These are phyloP conservation scores for Batkoa obscura DNA, from an alignment of 371 early-diverging fungal genomes.

Conservation along the genomic window DNA sequence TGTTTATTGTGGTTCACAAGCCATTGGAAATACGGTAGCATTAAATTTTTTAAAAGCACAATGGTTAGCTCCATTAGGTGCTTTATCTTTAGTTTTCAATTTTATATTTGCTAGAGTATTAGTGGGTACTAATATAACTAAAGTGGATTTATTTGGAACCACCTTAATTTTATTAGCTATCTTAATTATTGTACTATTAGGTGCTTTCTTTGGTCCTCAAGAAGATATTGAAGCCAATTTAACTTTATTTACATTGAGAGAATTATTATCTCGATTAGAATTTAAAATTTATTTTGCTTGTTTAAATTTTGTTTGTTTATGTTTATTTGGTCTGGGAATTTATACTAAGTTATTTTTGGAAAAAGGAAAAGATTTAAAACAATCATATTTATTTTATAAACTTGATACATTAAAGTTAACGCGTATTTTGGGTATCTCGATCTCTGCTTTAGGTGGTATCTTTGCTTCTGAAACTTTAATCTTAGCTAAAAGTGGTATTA, in stretches of 20 bases:
- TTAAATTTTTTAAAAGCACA: slow-evolving; percentile 36
- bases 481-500: slow-evolving; percentile 27
- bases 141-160: slow-evolving; percentile 40
- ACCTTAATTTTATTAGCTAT: slow-evolving; percentile 39
- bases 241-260: slow-evolving; percentile 30
- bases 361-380: neutral
- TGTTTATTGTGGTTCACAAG: slow-evolving; percentile 37
- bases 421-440: slow-evolving; percentile 27
- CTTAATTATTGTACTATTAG: slow-evolving; percentile 43
- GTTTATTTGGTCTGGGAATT: neutral
- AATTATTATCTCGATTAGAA: slow-evolving; percentile 26
- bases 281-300: slow-evolving; percentile 45
- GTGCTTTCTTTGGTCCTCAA: slow-evolving; percentile 8
- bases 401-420: slow-evolving; percentile 18
- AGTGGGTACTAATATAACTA: slow-evolving; percentile 39
- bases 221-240: slow-evolving; percentile 22
- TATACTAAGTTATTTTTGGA: neutral
- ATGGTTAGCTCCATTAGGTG: slow-evolving; percentile 50
- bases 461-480: slow-evolving; percentile 40
- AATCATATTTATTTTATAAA: neutral
- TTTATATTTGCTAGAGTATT: slow-evolving; percentile 45
- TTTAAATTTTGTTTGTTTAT: slow-evolving; percentile 17
- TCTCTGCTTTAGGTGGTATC: slow-evolving; percentile 38
- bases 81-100: slow-evolving; percentile 45
- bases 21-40: slow-evolving; percentile 41